Conservation (phyloP, 805 yeast genomes). For the Starmera quercuum region DNA sequence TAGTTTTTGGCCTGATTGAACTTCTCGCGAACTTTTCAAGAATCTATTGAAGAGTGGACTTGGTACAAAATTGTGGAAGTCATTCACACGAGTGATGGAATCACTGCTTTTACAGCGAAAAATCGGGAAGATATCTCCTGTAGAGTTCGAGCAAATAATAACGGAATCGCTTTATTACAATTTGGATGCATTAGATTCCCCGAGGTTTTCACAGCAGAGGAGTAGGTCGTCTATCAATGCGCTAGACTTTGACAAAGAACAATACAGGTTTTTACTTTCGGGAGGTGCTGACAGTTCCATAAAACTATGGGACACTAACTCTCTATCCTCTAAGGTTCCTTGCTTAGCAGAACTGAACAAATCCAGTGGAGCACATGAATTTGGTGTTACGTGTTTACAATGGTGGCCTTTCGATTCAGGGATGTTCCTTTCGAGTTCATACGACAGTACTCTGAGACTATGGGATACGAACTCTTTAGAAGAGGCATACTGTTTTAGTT, state of each 20-base stretch:
- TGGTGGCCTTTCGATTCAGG: constrained; percentile 95
- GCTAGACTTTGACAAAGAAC: constrained; percentile 44
- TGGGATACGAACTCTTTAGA: constrained; percentile 71
- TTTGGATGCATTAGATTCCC: constrained; percentile 11
- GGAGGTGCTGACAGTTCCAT: constrained; percentile 71
- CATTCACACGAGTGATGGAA: constrained; percentile 5
- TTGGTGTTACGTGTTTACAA: constrained; percentile 62
- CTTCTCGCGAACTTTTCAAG: background rate
- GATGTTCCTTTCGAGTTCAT: constrained; percentile 75
- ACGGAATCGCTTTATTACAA: constrained; percentile 19
- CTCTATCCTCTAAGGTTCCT: constrained; percentile 2
- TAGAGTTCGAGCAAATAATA: constrained; percentile 8
- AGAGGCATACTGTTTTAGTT: constrained; percentile 59
- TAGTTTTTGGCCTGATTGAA: too few relatives aligned
- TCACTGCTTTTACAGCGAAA: constrained; percentile 8
- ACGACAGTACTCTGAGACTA: constrained; percentile 65
- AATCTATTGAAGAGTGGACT: background rate
- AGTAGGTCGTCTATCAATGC: constrained; percentile 40
- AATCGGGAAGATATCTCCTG: constrained; percentile 4
- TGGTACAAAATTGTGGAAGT: too few relatives aligned
- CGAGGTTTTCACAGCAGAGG: constrained; percentile 13
- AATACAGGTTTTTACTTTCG: constrained; percentile 44
- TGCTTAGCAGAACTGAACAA: constrained; percentile 15
- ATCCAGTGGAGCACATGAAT: constrained; percentile 43
- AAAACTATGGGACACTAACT: constrained; percentile 53